These are phyloP conservation scores for Neonectria neomacrospora DNA, from an alignment of 2,329 filamentous ascomycete genomes.

Conservation along the genomic window DNA sequence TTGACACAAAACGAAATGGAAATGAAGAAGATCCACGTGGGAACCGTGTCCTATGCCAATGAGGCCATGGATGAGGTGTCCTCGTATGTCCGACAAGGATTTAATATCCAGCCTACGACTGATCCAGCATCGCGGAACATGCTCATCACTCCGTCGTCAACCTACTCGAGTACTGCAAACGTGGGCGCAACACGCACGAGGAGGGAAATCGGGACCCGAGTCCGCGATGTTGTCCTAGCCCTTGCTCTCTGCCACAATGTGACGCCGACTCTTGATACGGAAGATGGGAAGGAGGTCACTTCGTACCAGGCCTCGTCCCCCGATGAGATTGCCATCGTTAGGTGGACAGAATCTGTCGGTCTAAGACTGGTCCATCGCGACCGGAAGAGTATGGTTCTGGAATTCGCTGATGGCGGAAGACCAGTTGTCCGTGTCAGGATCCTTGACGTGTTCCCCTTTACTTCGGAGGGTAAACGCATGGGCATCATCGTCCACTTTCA, in stretches of 20 bases:
- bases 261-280: constrained; percentile 83
- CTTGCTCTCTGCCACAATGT: constrained; percentile 97
- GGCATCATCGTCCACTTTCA: constrained; percentile 93
- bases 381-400: constrained; percentile 84
- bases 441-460: constrained; percentile 96
- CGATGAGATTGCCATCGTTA: constrained; percentile 97
- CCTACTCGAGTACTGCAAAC: constrained; percentile 69
- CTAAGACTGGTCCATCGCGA: constrained; percentile 87
- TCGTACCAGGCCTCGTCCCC: constrained; percentile 97
- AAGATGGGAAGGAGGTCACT: constrained; percentile 79
- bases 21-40: constrained; percentile 98
- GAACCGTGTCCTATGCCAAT: constrained; percentile 97
- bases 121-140: constrained; percentile 57
- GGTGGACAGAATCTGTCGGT: constrained; percentile 93
- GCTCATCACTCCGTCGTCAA: constrained; percentile 81
- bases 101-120: constrained; percentile 65
- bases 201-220: constrained; percentile 91
- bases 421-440: constrained; percentile 87
- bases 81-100: constrained; percentile 86
- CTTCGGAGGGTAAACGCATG: constrained; percentile 98
- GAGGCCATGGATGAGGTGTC: constrained; percentile 98
- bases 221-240: constrained; percentile 91
- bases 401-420: constrained; percentile 78
- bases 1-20: constrained; percentile 99
- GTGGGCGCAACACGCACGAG: constrained; percentile 81